These are phyloP conservation scores for Mastigamoeba balamuthi DNA, from an alignment of 78 protist species.

Conservation along the genomic window DNA sequence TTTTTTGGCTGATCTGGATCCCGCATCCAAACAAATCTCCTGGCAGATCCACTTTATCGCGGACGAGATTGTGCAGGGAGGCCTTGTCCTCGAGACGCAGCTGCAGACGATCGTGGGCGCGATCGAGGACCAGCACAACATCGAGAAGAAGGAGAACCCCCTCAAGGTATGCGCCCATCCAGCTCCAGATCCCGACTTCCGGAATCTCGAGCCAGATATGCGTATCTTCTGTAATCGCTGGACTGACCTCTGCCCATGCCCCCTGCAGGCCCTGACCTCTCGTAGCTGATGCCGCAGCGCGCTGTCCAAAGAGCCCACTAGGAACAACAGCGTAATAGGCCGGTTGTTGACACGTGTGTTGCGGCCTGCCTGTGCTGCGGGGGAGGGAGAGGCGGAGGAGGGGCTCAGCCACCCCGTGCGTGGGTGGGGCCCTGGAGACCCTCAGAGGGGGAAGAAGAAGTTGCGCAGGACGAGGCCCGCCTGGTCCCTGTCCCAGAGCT, in stretches of 20 bases:
- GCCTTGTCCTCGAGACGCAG: slow-evolving; percentile 85
- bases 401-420: neutral
- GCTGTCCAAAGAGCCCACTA: too few relatives aligned
- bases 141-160: slow-evolving; percentile 48
- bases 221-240: too few relatives aligned
- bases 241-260: too few relatives aligned
- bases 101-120: slow-evolving; percentile 34
- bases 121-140: slow-evolving; percentile 12
- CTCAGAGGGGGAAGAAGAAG: neutral
- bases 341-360: too few relatives aligned
- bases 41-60: slow-evolving; percentile 63
- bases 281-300: too few relatives aligned
- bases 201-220: too few relatives aligned
- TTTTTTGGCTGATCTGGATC: neutral
- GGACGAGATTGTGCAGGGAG: slow-evolving; percentile 94
- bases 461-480: too few relatives aligned
- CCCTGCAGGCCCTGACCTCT: too few relatives aligned
- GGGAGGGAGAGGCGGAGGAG: neutral
- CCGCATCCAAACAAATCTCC: neutral
- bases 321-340: too few relatives aligned
- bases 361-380: too few relatives aligned
- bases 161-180: neutral
- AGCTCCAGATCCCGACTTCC: neutral
- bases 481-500: too few relatives aligned
- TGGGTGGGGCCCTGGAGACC: too few relatives aligned